phyloP scores from a whole-genome alignment of 345 rosid species.

The Turnera subulata region DNA sequence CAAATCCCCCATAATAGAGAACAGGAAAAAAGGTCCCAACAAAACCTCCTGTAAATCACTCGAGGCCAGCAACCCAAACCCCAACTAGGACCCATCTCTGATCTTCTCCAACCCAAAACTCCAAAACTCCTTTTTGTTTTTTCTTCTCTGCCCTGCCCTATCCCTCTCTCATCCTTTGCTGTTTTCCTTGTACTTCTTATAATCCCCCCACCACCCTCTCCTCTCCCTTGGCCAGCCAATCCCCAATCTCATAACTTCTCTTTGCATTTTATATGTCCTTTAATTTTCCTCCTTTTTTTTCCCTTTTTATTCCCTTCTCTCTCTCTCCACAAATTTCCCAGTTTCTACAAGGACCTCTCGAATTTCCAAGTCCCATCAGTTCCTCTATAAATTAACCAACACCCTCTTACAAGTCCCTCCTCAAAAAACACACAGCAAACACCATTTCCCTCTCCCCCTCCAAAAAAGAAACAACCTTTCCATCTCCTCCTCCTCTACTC shows the following conservation, averaged over 20 bases:
- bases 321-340: conserved; percentile 4
- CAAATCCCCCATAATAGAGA: conserved; percentile 19
- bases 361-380: conserved; percentile 7
- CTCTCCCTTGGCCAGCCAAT: conserved; percentile 1
- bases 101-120: conserved; percentile 20
- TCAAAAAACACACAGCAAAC: neutral
- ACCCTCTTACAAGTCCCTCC: conserved; percentile 1
- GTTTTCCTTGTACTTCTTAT: conserved; percentile 25
- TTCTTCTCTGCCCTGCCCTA: conserved; percentile 2
- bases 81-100: conserved; percentile 28
- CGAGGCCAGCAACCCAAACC: conserved; percentile 7
- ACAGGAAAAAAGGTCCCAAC: conserved; percentile 10
- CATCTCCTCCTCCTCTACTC: neutral
- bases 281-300: conserved; percentile 14
- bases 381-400: conserved; percentile 9
- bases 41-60: conserved; percentile 36
- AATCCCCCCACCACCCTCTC: neutral
- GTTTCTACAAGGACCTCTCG: conserved; percentile 1
- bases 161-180: neutral
- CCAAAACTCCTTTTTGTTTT: conserved; percentile 21
- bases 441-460: conserved; percentile 9
- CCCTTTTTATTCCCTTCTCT: neutral
- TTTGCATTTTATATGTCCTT: conserved; percentile 6
- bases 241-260: neutral
- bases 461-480: neutral